Evolutionary conservation across 2,329 filamentous ascomycete genomes (phyloP), one percentile per base, ranked within the genome.

Genomic region (Diaporthe velutina): DNA sequence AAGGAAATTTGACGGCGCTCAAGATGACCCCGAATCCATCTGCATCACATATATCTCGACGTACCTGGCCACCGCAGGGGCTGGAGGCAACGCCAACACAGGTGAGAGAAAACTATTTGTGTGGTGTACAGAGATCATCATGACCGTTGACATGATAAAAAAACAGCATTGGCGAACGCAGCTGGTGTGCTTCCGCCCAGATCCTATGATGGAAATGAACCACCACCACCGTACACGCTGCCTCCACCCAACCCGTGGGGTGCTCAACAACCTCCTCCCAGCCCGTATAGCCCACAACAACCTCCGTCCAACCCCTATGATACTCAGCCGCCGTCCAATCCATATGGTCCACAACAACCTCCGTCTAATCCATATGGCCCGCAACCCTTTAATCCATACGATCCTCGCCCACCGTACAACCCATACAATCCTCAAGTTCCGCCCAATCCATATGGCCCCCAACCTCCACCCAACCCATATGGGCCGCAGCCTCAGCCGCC

Each of bases 21-120:
- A 67, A 25, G 28, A 28, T 7, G 48, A 52, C 2, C 13, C 64
- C 22, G 33, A 67, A 28, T 52, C 64, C 22, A 38, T 38, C 33
- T 67, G 45, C 64, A 48, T 52, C 45, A 67, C 64, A 13, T 67
- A 38, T 40, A 30, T 67, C n/a, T 38, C 45, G 12, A 67, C 64
- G 19, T 67, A 67, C 30, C n/a, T 67, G 33, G 22, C 64, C 15
- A 52, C 64, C 38, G 0, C 33, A 28, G 45, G 28, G 45, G 40
- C 45, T 12, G 22, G 45, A 52, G 45, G n/a, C 4, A 50, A 12
- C 61, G 15, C 30, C 13, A 52, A 50, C 8, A 35, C 64, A 52
- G 64, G 64, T 52, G 7, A 25, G 45, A 28, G 22, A 7, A 22
- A 10, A 4, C 2, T 7, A 38, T 2, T 17, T 38, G 33, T 5